Percentiles rank a stretch among this genome's conserved stretches.
phyloP scores from a whole-genome alignment of 106 monocot genomes.

The Phalaenopsis aphrodite region DNA sequence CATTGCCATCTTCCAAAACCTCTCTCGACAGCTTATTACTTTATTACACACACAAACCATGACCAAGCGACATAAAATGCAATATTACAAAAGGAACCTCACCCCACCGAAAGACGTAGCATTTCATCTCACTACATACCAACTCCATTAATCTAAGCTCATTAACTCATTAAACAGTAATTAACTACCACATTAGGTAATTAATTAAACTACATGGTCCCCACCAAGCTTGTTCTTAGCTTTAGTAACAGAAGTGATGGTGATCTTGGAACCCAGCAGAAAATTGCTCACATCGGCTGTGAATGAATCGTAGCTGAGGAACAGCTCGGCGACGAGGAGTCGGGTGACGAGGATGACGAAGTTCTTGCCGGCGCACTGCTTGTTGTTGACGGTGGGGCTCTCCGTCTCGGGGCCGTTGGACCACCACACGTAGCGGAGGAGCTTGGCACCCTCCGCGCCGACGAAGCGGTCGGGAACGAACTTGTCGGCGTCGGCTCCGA shows the following conservation, averaged over 20 bases:
- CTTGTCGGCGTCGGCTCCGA: slow-evolving; percentile 17
- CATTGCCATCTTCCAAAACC: too few relatives aligned
- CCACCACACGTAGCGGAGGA: slow-evolving; percentile 26
- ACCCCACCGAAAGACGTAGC: too few relatives aligned
- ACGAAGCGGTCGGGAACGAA: slow-evolving; percentile 40
- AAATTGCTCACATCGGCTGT: slow-evolving; percentile 15
- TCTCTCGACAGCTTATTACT: too few relatives aligned
- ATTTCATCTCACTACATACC: too few relatives aligned
- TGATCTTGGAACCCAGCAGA: slow-evolving; percentile 17
- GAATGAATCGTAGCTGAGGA: slow-evolving; percentile 40
- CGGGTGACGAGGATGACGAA: slow-evolving; percentile 26
- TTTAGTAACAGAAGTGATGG: slow-evolving; percentile 31
- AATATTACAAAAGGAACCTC: too few relatives aligned
- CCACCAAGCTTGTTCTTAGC: not conserved
- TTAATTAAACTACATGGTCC: too few relatives aligned
- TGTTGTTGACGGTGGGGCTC: slow-evolving; percentile 27
- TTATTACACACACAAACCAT: too few relatives aligned
- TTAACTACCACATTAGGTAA: too few relatives aligned
- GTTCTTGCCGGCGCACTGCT: slow-evolving; percentile 48
- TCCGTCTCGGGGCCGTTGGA: slow-evolving; percentile 25
- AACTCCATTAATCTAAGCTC: too few relatives aligned
- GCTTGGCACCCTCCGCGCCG: slow-evolving; percentile 12
- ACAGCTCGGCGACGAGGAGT: slow-evolving; percentile 36
- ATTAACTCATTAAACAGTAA: too few relatives aligned
- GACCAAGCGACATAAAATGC: too few relatives aligned